These are phyloP conservation scores for Tubosaeta sp. DNA, from an alignment of 768 basidiomycete species.

Conservation along the genomic window DNA sequence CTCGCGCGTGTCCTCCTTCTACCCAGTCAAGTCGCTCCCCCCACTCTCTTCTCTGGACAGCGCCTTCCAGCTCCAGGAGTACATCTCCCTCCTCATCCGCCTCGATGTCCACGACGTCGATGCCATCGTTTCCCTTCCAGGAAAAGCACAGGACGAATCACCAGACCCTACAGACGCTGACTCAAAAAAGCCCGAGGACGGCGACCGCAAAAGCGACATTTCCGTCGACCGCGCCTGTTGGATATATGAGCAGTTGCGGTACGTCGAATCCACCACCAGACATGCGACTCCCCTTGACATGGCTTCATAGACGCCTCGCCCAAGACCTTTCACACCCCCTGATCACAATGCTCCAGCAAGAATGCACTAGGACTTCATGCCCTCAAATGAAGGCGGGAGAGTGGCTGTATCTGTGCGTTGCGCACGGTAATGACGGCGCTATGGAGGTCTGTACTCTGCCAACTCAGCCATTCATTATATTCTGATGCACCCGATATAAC, in stretches of 20 bases:
- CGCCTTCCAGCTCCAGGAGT: constrained; percentile 93
- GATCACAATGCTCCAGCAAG: constrained; percentile 79
- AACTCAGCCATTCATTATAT: constrained; percentile 3
- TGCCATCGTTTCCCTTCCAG: constrained; percentile 73
- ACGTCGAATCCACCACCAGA: constrained; percentile 6
- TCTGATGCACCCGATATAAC: constrained; percentile 13
- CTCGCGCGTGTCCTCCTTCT: constrained; percentile 75
- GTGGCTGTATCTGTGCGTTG: constrained; percentile 95
- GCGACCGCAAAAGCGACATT: constrained; percentile 40
- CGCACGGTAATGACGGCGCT: constrained; percentile 83
- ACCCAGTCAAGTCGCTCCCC: constrained; percentile 68
- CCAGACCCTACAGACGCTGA: constrained; percentile 29
- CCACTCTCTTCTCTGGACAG: constrained; percentile 75
- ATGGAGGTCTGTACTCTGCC: constrained; percentile 60
- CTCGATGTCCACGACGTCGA: constrained; percentile 87
- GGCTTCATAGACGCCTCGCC: constrained; percentile 62
- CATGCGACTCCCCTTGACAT: constrained; percentile 1
- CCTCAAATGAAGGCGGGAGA: constrained; percentile 99
- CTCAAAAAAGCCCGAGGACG: constrained; percentile 26
- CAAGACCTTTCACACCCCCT: constrained; percentile 85
- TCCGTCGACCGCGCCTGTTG: constrained; percentile 79
- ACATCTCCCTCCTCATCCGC: constrained; percentile 83
- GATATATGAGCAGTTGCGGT: constrained; percentile 71
- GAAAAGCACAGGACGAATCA: constrained; percentile 27
- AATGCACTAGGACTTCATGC: constrained; percentile 82